A percentile compares a stretch with the other conserved stretches of the same genome.
Evolutionary conservation across 495 filamentous ascomycete species (phyloP).

Genomic region (Pyronema omphalodes): DNA sequence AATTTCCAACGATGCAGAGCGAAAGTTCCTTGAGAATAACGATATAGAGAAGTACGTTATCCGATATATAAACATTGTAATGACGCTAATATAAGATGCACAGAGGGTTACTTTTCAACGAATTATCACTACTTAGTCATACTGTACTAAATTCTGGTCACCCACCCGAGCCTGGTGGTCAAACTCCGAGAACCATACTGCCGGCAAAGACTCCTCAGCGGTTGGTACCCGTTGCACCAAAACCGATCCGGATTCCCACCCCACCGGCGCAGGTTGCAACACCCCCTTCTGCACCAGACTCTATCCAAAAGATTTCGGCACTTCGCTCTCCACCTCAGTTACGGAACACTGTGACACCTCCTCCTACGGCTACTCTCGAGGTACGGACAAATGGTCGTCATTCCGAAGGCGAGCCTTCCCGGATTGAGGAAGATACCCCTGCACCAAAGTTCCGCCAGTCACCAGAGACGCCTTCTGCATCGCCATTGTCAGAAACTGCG

Average conservation of each 20-base stretch:
- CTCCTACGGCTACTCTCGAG: background rate
- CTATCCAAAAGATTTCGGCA: background rate
- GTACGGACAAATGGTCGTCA: constrained; percentile 2
- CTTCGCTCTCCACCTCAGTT: background rate
- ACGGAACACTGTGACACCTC: background rate
- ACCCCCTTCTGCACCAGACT: background rate
- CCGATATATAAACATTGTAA: background rate
- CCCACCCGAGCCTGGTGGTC: constrained; percentile 16
- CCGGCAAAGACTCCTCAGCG: background rate
- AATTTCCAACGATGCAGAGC: constrained; percentile 17
- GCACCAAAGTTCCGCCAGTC: background rate
- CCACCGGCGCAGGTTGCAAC: background rate
- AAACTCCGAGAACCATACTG: background rate
- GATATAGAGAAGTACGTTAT: constrained; percentile 18
- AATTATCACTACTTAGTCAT: constrained; percentile 10
- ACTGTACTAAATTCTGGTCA: constrained; percentile 12
- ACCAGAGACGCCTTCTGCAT: background rate
- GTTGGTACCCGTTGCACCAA: background rate
- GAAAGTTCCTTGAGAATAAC: constrained; percentile 22
- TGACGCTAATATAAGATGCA: background rate
- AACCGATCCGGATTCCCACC: background rate
- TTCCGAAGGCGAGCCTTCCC: background rate
- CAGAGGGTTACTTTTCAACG: constrained; percentile 18
- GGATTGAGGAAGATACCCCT: background rate
- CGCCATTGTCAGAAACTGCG: background rate